Base-by-base conservation (phyloP, 139 green algal species). In the Edaphochlamys debaryana region DNA sequence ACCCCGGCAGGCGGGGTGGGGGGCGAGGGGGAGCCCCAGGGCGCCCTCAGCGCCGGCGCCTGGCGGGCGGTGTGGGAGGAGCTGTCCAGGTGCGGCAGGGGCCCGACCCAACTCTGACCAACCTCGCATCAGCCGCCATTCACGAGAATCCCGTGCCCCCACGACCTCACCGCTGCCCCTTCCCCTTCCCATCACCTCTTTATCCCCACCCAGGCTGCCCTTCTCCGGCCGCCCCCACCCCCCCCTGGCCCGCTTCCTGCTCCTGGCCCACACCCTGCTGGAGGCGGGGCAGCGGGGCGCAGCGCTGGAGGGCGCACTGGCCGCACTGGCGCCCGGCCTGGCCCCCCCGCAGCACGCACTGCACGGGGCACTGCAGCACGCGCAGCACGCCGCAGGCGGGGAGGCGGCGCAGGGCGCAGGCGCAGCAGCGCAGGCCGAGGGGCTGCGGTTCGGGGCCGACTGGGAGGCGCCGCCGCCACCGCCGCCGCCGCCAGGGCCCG, bases 41-140 rank as follows among this genome's bases (percentile, higher is more conserved):
- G n/a, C n/a, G n/a, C n/a, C n/a, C n/a, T n/a, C n/a, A n/a, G n/a
- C 29, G 29, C 52, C 8, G 52, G 56, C n/a, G 17, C 5, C 56
- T 79, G 72, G 72, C 36, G 72, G 34, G 72, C 52, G 25, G 72
- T 52, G 52, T 79, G 52, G 22, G 52, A 68, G 72, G 72, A 79
- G 50, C 25, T 68, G 36, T 6, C 52, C 36, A 67, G 72, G 72
- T 79, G 48, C 20, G 72, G n/a, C n/a, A n/a, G n/a, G n/a, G n/a
- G n/a, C n/a, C n/a, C n/a, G n/a, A n/a, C n/a, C n/a, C n/a, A n/a
- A n/a, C n/a, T n/a, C n/a, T n/a, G n/a, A n/a, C n/a, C n/a, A n/a
- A n/a, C n/a, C n/a, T n/a, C n/a, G n/a, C n/a, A n/a, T n/a, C n/a
- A n/a, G n/a, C n/a, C n/a, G n/a, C n/a, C n/a, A n/a, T n/a, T n/a